Conservation (phyloP, 257 asterid genomes). For the Ophiorrhiza pumila region DNA sequence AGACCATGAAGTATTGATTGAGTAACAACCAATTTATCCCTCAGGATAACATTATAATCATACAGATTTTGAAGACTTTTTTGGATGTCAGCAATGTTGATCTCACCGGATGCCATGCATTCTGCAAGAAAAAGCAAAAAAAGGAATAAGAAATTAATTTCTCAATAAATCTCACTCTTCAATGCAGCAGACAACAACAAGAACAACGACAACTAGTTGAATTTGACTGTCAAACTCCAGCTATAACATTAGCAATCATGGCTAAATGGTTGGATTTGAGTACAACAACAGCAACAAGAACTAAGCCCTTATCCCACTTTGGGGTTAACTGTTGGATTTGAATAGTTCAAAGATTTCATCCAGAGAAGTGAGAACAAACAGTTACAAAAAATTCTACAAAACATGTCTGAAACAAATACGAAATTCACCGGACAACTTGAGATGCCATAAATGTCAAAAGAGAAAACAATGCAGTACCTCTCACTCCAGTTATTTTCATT, state of each 20-base stretch:
- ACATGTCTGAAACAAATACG: neutral
- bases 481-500: neutral
- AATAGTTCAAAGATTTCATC: neutral
- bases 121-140: conserved; percentile 31
- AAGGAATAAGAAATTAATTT: neutral
- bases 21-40: conserved; percentile 45
- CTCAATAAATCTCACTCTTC: neutral
- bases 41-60: conserved; percentile 45
- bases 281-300: too few relatives aligned
- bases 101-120: conserved; percentile 29
- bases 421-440: neutral
- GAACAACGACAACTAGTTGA: too few relatives aligned
- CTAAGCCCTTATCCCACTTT: too few relatives aligned
- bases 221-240: neutral
- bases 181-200: neutral
- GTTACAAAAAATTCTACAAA: neutral
- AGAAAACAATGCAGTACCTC: neutral
- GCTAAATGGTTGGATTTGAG: neutral
- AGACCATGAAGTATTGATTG: conserved; percentile 31
- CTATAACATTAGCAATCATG: neutral
- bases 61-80: conserved; percentile 40
- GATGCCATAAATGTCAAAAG: neutral
- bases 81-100: conserved; percentile 48
- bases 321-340: neutral
- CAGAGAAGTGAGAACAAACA: neutral